phyloP scores from a whole-genome alignment of 108 stramenopile species.

The Cyclostephanos invisitatus region DNA sequence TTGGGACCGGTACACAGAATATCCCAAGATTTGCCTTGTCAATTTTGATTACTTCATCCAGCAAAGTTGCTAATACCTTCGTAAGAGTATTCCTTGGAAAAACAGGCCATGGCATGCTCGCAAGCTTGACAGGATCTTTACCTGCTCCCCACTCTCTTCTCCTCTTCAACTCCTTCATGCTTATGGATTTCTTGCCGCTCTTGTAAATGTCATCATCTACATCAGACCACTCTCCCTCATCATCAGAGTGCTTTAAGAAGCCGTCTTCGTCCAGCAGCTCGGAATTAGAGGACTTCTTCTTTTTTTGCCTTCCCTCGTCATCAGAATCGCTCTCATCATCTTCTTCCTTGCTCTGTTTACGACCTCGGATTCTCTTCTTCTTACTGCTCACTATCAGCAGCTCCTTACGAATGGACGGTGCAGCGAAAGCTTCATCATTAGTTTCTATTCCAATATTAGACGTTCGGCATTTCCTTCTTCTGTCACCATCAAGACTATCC shows the following conservation, averaged over 20 bases:
- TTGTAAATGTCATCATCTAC: conserved; percentile 63
- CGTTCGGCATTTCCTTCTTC: conserved; percentile 75
- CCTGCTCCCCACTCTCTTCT: conserved; percentile 81
- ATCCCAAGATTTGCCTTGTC: conserved; percentile 71
- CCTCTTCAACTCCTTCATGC: conserved; percentile 74
- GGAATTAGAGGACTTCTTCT: conserved; percentile 21
- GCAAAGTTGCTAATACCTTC: conserved; percentile 63
- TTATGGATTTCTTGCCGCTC: conserved; percentile 62
- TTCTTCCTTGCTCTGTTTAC: conserved; percentile 38
- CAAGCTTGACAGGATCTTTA: conserved; percentile 74
- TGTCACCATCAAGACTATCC: conserved; percentile 77
- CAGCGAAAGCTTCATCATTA: conserved; percentile 29
- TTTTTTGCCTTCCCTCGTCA: conserved; percentile 14
- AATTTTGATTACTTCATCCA: conserved; percentile 76
- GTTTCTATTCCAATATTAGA: conserved; percentile 42
- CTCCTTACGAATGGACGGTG: conserved; percentile 62
- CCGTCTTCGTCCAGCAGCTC: conserved; percentile 63
- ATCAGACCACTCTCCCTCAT: conserved; percentile 85
- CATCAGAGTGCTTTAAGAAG: conserved; percentile 74
- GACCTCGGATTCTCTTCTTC: conserved; percentile 60
- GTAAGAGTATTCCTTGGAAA: conserved; percentile 70
- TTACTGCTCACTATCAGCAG: conserved; percentile 69
- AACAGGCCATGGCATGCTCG: conserved; percentile 82
- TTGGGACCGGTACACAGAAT: conserved; percentile 80
- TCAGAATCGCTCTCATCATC: conserved; percentile 44